A percentile compares a stretch with the other conserved stretches of the same genome.
phyloP scores from a whole-genome alignment of 2,329 filamentous ascomycete species.

The Penicillium sp. region DNA sequence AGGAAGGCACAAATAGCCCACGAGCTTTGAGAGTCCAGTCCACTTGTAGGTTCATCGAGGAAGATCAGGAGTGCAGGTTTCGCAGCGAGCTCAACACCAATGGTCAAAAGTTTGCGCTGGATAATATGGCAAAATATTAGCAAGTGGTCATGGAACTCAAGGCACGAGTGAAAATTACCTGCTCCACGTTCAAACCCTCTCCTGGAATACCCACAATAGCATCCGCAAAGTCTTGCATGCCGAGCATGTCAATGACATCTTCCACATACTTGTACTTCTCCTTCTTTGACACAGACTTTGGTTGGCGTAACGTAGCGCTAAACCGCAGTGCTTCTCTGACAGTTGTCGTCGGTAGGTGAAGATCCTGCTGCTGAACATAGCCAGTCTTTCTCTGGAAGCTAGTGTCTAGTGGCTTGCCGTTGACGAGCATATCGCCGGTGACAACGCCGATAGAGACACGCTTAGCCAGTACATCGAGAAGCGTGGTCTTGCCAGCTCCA shows the following conservation, averaged over 20 bases:
- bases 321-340: conserved; percentile 86
- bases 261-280: conserved; percentile 86
- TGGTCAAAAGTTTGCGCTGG: conserved; percentile 66
- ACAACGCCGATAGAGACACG: conserved; percentile 64
- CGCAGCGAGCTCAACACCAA: conserved; percentile 88
- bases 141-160: too few relatives aligned
- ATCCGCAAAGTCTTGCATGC: conserved; percentile 86
- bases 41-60: conserved; percentile 89
- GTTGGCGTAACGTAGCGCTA: conserved; percentile 80
- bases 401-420: conserved; percentile 58
- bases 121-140: neutral
- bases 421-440: conserved; percentile 67
- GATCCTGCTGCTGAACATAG: conserved; percentile 70
- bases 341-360: conserved; percentile 80
- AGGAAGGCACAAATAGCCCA: conserved; percentile 88
- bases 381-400: conserved; percentile 67
- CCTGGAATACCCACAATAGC: conserved; percentile 85
- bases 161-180: conserved; percentile 37
- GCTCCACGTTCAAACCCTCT: conserved; percentile 66
- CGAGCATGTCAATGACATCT: conserved; percentile 76
- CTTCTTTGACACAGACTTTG: conserved; percentile 64
- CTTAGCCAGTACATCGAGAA: conserved; percentile 60
- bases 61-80: conserved; percentile 86
- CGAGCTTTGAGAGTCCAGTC: conserved; percentile 84
- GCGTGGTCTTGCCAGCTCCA: conserved; percentile 64